A percentile compares a stretch with the other conserved stretches of the same genome.
Evolutionary conservation across 2,329 filamentous ascomycete genomes (phyloP).

Genomic region (Colletotrichum sp.): DNA sequence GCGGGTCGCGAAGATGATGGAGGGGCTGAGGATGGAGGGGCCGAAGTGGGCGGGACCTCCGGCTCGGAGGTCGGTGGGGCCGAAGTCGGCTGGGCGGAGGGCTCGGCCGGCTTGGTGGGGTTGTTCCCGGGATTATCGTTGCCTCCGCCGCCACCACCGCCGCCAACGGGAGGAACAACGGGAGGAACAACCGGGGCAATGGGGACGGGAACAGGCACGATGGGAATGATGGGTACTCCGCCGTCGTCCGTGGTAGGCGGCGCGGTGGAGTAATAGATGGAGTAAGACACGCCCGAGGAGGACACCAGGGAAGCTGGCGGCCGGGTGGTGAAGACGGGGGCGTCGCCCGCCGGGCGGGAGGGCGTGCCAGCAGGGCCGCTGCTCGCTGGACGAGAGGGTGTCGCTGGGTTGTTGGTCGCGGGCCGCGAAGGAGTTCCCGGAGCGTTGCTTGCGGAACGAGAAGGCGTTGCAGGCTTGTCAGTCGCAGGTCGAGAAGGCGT

Average conservation of each 20-base stretch:
- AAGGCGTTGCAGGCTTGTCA: not conserved
- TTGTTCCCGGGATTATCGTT: not conserved
- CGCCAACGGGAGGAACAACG: not conserved
- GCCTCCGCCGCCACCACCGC: not conserved
- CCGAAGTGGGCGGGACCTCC: not conserved
- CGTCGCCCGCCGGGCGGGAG: not conserved
- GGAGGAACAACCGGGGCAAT: not conserved
- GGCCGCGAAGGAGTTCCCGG: not conserved
- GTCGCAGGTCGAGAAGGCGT: not conserved
- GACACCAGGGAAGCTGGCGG: not conserved
- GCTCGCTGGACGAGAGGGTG: not conserved
- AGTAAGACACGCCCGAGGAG: not conserved
- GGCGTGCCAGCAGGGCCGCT: not conserved
- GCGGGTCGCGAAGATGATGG: not conserved
- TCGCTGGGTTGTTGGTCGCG: not conserved
- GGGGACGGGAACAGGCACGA: not conserved
- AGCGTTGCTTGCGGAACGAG: not conserved
- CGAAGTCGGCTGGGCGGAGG: not conserved
- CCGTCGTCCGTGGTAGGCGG: not conserved
- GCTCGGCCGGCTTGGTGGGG: not conserved
- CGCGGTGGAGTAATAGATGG: not conserved
- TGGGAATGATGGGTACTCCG: not conserved
- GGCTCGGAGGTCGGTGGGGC: not conserved
- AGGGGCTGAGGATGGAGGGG: not conserved
- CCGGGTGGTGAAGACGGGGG: not conserved